phyloP scores from a whole-genome alignment of 169 alveolate species.

The Toxoplasma gondii region DNA sequence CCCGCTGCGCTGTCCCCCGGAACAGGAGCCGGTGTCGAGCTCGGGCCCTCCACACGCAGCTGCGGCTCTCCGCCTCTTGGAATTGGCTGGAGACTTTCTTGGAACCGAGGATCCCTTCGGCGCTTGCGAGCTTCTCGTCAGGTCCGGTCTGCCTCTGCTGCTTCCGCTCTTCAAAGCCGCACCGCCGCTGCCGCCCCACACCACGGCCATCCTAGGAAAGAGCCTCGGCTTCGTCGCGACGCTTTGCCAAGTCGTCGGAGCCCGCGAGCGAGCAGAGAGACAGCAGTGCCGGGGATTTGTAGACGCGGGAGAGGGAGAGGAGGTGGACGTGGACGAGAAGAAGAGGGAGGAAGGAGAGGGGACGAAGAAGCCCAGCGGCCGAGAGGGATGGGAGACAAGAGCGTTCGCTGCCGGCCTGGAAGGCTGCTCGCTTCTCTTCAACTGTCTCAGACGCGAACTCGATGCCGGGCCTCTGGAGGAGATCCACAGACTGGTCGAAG shows the following conservation, averaged over 20 bases:
- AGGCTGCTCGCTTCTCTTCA: not conserved
- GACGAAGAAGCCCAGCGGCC: not conserved
- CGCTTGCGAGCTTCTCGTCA: not conserved
- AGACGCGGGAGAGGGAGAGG: not conserved
- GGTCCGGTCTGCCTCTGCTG: not conserved
- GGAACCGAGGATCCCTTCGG: not conserved
- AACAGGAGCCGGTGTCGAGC: not conserved
- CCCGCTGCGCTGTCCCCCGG: not conserved
- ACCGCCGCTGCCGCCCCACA: not conserved
- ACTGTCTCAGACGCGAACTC: not conserved
- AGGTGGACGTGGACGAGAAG: not conserved
- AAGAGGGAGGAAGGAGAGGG: not conserved
- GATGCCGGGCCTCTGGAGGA: not conserved
- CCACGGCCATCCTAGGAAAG: not conserved
- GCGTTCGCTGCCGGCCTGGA: not conserved
- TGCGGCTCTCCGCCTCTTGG: not conserved
- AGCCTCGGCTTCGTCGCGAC: not conserved
- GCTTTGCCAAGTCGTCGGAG: not conserved
- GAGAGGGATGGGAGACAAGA: not conserved
- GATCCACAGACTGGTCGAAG: not conserved
- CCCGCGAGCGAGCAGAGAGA: not conserved
- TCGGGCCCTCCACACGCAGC: not conserved
- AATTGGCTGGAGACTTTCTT: not conserved
- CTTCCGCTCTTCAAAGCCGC: not conserved
- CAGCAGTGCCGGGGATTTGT: not conserved